Evolutionary conservation across 2,329 filamentous ascomycete species (phyloP).

Genomic region (Fusarium stilboides): DNA sequence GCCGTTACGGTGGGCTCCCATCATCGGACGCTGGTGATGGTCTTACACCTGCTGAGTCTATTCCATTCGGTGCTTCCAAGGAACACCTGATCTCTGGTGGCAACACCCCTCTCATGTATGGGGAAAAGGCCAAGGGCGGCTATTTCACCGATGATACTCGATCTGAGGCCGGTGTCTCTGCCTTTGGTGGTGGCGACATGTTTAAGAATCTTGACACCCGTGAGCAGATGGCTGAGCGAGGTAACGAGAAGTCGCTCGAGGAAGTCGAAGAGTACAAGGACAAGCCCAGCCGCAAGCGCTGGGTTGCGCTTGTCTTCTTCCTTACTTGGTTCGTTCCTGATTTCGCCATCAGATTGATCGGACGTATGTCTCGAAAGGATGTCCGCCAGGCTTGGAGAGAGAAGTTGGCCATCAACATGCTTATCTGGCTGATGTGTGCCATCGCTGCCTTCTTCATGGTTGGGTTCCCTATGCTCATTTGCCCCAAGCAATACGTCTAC

Average conservation of each 20-base stretch:
- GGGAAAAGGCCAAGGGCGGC: conserved; percentile 82
- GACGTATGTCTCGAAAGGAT: conserved; percentile 92
- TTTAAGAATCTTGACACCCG: conserved; percentile 96
- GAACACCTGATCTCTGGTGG: conserved; percentile 70
- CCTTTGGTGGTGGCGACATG: conserved; percentile 94
- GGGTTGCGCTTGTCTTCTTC: conserved; percentile 86
- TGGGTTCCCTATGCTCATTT: conserved; percentile 88
- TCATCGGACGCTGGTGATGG: conserved; percentile 75
- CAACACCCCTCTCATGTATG: conserved; percentile 72
- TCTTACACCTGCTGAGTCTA: conserved; percentile 70
- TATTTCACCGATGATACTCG: conserved; percentile 93
- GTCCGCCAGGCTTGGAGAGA: conserved; percentile 95
- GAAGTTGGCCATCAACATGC: conserved; percentile 96
- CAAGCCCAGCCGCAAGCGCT: conserved; percentile 87
- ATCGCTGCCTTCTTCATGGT: conserved; percentile 91
- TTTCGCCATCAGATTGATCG: conserved; percentile 81
- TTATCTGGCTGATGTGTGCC: conserved; percentile 91
- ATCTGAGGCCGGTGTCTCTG: conserved; percentile 93
- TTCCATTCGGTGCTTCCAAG: conserved; percentile 74
- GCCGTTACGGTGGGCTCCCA: conserved; percentile 51
- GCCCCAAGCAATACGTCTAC: conserved; percentile 91
- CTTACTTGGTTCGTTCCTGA: conserved; percentile 93
- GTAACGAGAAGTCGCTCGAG: conserved; percentile 89
- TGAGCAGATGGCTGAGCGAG: conserved; percentile 94
- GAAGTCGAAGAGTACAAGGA: conserved; percentile 90